phyloP scores from a whole-genome alignment of 805 yeast genomes.

The Wickerhamomyces mucosus region DNA sequence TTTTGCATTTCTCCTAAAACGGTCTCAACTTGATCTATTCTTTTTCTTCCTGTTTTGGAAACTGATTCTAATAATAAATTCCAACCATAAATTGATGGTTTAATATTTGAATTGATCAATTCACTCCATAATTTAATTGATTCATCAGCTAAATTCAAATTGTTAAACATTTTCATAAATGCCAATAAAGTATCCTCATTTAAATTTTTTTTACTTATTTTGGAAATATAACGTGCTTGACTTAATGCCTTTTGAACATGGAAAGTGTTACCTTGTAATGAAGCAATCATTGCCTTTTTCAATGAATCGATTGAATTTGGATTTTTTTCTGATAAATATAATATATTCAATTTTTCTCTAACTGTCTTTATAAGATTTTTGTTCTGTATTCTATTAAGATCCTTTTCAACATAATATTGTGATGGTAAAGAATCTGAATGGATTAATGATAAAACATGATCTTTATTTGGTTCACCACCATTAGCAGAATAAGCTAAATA shows the following conservation, averaged over 20 bases:
- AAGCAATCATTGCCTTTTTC: constrained; percentile 11
- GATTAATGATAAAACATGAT: neutral
- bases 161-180: constrained; percentile 38
- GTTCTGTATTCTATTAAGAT: neutral
- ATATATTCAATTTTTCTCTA: constrained; percentile 3
- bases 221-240: constrained; percentile 15
- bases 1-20: constrained; percentile 23
- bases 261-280: constrained; percentile 7
- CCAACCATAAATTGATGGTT: constrained; percentile 46
- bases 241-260: constrained; percentile 11
- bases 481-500: constrained; percentile 9
- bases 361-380: neutral
- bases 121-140: constrained; percentile 42
- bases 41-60: constrained; percentile 20
- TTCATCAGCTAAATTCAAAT: constrained; percentile 24
- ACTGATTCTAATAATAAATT: constrained; percentile 45
- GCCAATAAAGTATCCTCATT: constrained; percentile 31
- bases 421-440: neutral
- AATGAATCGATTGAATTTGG: constrained; percentile 16
- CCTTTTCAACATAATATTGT: constrained; percentile 2
- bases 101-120: constrained; percentile 29
- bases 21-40: constrained; percentile 29
- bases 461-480: constrained; percentile 1
- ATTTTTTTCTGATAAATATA: constrained; percentile 8
- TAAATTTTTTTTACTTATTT: constrained; percentile 24